Base-by-base conservation (phyloP, 2,329 filamentous ascomycete genomes). In the Ramularia collo-cygni region DNA sequence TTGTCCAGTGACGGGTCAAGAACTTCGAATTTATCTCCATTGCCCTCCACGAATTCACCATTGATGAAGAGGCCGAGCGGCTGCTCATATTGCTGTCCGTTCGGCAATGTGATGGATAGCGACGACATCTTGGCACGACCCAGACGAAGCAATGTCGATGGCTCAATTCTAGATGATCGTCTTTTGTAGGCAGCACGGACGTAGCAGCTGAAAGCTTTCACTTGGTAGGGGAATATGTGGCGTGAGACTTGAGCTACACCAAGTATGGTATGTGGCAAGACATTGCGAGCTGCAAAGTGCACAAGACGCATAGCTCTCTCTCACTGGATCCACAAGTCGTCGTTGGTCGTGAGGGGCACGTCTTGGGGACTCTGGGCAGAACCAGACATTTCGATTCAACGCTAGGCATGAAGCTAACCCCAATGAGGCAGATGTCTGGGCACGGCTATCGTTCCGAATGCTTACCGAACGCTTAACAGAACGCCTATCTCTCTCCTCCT, bases 61-160 rank as follows among this genome's bases (percentile, higher is more conserved):
- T 85, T 83, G 67, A 89, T 87, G 64, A 88, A 89, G 7, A 90
- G 72, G n/a, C 85, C 85, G 32, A 76, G 70, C 2, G 84, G 83
- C 66, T 87, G 82, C 9, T 64, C 69, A 65, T 85, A 89, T 53
- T 75, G 79, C 61, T 67, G 71, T 53, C 83, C 84, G 63, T 90
- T 90, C 3, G 85, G 85, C 35, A 84, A 83, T 7, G 74, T 83
- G 43, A 90, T n/a, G n/a, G n/a, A n/a, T n/a, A n/a, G n/a, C n/a
- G n/a, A n/a, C n/a, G n/a, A n/a, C n/a, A n/a, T n/a, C n/a, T n/a
- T n/a, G n/a, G n/a, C n/a, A n/a, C n/a, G n/a, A n/a, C n/a, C n/a
- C n/a, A n/a, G n/a, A n/a, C n/a, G 29, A 16, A 31, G 12, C 15
- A 31, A 9, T 14, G 29, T 16, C 12, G 29, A 16, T 31, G 17